Evolutionary conservation across 2,329 filamentous ascomycete species (phyloP).

Genomic region (Byssochlamys sp.): DNA sequence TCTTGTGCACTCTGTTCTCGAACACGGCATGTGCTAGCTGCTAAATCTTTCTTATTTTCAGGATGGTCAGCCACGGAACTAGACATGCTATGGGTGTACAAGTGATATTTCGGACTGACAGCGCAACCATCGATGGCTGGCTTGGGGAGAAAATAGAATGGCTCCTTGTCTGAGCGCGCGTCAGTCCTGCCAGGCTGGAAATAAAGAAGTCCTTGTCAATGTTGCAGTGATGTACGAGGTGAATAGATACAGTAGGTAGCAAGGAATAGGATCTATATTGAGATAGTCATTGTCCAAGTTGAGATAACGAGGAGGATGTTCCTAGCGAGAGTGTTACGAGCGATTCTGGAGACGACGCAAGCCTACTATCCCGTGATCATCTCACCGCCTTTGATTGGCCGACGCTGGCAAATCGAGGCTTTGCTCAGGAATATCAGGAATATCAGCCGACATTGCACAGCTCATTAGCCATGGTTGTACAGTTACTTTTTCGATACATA

Average conservation of each 20-base stretch:
- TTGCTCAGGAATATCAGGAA: no score
- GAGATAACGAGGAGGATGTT: background rate
- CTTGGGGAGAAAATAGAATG: background rate
- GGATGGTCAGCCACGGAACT: background rate
- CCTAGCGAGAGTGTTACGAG: no score
- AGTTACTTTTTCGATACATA: no score
- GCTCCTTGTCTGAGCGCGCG: background rate
- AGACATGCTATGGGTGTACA: background rate
- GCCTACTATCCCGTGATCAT: background rate
- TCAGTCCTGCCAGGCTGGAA: background rate
- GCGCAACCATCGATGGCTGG: background rate
- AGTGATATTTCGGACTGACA: background rate
- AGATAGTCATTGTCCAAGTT: background rate
- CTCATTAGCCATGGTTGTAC: no score
- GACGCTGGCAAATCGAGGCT: background rate
- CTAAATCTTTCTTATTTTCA: background rate
- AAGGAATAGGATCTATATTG: background rate
- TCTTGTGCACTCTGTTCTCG: no score
- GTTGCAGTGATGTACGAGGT: background rate
- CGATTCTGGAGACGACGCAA: no score
- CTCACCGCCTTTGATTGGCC: background rate
- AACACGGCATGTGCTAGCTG: no score
- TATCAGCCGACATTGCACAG: no score
- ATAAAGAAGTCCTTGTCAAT: background rate
- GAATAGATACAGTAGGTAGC: no score